Evolutionary conservation across 192 early-diverging fungal species (phyloP).

Genomic region (Backusella mclennaniae): DNA sequence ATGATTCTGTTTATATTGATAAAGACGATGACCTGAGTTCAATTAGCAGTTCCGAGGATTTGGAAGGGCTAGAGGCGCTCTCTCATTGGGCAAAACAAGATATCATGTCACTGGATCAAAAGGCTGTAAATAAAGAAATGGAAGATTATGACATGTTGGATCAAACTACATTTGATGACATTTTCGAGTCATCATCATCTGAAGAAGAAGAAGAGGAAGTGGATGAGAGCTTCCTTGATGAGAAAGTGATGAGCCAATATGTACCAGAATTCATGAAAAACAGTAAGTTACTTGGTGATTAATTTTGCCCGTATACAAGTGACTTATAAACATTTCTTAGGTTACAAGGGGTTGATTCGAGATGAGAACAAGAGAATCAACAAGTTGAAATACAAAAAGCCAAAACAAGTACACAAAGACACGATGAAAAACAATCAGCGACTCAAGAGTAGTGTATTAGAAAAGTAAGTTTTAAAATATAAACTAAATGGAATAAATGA

Average conservation of each 20-base stretch:
- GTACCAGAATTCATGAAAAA: background rate
- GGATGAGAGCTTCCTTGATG: background rate
- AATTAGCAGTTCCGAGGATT: constrained; percentile 4
- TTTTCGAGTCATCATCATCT: background rate
- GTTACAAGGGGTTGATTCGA: background rate
- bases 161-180: background rate
- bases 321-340: background rate
- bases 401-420: background rate
- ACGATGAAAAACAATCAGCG: background rate
- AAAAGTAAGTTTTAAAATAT: background rate
- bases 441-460: background rate
- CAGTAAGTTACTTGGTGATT: background rate
- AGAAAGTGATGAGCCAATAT: background rate
- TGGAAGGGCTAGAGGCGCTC: background rate
- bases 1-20: constrained; percentile 1
- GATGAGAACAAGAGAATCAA: background rate
- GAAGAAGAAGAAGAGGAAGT: background rate
- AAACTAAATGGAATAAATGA: background rate
- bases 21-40: background rate
- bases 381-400: background rate
- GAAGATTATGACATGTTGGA: constrained; percentile 3
- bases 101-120: background rate
- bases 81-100: background rate
- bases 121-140: background rate
- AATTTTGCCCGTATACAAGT: too few relatives aligned